Evolutionary conservation across 495 filamentous ascomycete genomes (phyloP).

Genomic region (Annulohypoxylon maeteangense): DNA sequence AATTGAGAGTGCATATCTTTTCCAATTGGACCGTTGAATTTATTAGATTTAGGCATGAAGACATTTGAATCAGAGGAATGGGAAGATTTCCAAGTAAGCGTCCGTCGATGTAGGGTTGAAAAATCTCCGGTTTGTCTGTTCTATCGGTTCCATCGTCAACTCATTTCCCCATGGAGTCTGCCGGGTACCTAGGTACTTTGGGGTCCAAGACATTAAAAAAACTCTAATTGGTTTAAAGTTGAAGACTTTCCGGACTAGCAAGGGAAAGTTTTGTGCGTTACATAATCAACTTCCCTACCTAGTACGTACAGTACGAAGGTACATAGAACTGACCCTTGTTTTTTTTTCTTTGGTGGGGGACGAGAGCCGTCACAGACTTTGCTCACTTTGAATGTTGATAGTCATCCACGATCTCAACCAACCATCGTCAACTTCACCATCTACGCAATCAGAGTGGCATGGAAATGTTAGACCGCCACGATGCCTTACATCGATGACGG

Average conservation of each 20-base stretch:
- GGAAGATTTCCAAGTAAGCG: slow-evolving; percentile 7
- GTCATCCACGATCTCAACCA: slow-evolving; percentile 34
- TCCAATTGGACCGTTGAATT: neutral
- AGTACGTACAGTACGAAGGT: slow-evolving; percentile 20
- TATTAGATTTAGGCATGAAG: slow-evolving; percentile 11
- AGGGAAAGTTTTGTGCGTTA: neutral
- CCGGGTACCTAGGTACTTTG: neutral
- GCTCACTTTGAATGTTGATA: slow-evolving; percentile 19
- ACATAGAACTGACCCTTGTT: slow-evolving; percentile 6
- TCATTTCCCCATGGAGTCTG: slow-evolving; percentile 34
- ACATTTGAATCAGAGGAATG: neutral
- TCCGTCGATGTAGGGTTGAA: slow-evolving; percentile 20
- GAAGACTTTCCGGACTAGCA: neutral
- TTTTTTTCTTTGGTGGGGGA: slow-evolving; percentile 42
- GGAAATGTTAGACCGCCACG: slow-evolving; percentile 39
- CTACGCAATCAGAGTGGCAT: slow-evolving; percentile 11
- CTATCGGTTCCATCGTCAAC: slow-evolving; percentile 4
- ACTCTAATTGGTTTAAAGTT: slow-evolving; percentile 1
- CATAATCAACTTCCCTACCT: neutral
- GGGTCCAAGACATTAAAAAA: neutral
- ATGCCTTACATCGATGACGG: slow-evolving; percentile 62
- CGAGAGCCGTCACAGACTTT: slow-evolving; percentile 13
- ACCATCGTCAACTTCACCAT: slow-evolving; percentile 13
- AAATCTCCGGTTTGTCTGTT: slow-evolving; percentile 27
- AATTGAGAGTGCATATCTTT: neutral